Base-by-base conservation (phyloP, 2,329 filamentous ascomycete genomes). In the Graphilbum sp. region DNA sequence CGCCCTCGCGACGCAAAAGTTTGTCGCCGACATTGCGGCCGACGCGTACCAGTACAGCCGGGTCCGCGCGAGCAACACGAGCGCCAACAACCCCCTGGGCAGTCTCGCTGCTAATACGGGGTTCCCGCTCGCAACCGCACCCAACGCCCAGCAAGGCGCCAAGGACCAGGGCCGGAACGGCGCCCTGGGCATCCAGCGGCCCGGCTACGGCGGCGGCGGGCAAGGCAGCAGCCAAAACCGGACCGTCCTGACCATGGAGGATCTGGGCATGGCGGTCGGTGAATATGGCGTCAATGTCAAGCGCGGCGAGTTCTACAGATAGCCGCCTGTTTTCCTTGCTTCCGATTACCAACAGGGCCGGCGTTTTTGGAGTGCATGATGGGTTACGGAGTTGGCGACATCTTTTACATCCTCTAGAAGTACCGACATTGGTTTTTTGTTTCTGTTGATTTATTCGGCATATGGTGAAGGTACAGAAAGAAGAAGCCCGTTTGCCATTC, bases 271-370 rank as follows among this genome's bases (percentile, higher is more conserved):
- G 86, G 90, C 90, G 1, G 88, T 96, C 23, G 83, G 83, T 24
- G 90, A 98, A 65, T 98, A 96, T 55, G 90, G 90, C 1, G 86
- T 98, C 37, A 98, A 94, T 54, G 82, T 96, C 38, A 96, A 94
- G 73, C 72, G 90, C 46, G 87, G 88, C 53, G 90, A 98, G 62
- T 98, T 96, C 55, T 98, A 98, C 58, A 72, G 87, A 50, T 95
- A 49, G 57, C 5, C 7, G 23, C 23, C 23, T 12, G 23, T 7
- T 7, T 12, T 25, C 7, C 23, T 25, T 7, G 23, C 23, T 25
- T 7, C 23, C 12, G 23, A 12, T 12, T 25, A 12, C 23, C 12
- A 12, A 7, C 12, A 12, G 23, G 23, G 12, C 23, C n/a, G 21
- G 21, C 21, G 21, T 24, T 24, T 24, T 24, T 11, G 21, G 21